Evolutionary conservation across 2,329 filamentous ascomycete species (phyloP).

Genomic region (Chrysoporthe puriensis): DNA sequence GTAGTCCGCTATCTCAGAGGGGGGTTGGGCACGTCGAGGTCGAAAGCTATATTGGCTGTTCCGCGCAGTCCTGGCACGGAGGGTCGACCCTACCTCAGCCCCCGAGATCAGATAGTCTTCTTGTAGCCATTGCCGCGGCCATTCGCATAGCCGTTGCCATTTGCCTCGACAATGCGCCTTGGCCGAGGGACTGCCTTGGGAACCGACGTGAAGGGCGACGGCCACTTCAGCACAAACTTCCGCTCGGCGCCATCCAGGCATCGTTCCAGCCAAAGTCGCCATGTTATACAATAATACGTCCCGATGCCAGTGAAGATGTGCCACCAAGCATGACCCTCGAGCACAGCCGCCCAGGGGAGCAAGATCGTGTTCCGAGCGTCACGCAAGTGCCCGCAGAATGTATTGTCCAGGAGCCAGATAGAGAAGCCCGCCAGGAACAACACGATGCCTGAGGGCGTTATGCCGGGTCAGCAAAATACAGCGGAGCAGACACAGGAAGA

Average conservation of each 20-base stretch:
- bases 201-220: slow-evolving; percentile 58
- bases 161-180: not conserved
- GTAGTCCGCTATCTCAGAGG: not conserved
- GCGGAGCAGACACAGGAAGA: not conserved
- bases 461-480: not conserved
- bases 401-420: slow-evolving; percentile 80
- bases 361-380: slow-evolving; percentile 69
- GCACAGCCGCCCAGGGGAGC: slow-evolving; percentile 77
- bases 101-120: slow-evolving; percentile 17
- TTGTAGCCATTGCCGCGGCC: slow-evolving; percentile 10
- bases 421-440: slow-evolving; percentile 76
- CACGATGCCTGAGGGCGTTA: slow-evolving; percentile 54
- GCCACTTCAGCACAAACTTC: slow-evolving; percentile 74
- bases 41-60: not conserved
- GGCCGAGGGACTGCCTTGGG: slow-evolving; percentile 48
- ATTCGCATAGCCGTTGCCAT: slow-evolving; percentile 6
- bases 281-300: slow-evolving; percentile 82
- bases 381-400: slow-evolving; percentile 70
- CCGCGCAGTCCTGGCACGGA: not conserved
- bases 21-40: not conserved
- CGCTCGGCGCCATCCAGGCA: slow-evolving; percentile 75
- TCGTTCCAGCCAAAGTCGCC: slow-evolving; percentile 81
- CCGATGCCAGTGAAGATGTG: slow-evolving; percentile 81
- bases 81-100: too few relatives aligned
- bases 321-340: slow-evolving; percentile 65